A percentile compares a stretch with the other conserved stretches of the same genome.
phyloP scores from a whole-genome alignment of 2,329 filamentous ascomycete species.

The Capronia epimyces region DNA sequence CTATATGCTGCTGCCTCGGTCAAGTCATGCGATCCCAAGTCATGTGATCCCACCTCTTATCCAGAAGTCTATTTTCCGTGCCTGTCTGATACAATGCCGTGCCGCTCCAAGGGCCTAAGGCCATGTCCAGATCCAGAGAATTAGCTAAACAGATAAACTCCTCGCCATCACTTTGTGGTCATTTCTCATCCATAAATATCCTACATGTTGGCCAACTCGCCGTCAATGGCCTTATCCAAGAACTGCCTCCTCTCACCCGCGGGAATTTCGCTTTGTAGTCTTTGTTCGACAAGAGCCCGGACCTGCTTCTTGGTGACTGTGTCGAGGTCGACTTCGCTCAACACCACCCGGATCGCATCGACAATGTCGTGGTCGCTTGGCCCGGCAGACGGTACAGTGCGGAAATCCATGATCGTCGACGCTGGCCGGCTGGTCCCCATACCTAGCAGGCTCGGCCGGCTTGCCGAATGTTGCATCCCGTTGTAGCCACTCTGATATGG shows the following conservation, averaged over 20 bases:
- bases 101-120: too few relatives aligned
- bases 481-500: constrained; percentile 21
- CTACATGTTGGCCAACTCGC: constrained; percentile 88
- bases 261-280: constrained; percentile 76
- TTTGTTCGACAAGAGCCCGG: constrained; percentile 82
- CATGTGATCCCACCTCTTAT: too few relatives aligned
- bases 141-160: too few relatives aligned
- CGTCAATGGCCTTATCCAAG: constrained; percentile 88
- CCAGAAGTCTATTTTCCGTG: too few relatives aligned
- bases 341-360: constrained; percentile 74
- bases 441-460: constrained; percentile 41
- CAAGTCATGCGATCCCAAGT: too few relatives aligned
- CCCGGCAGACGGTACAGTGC: constrained; percentile 50
- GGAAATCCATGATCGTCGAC: constrained; percentile 55
- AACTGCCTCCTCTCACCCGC: constrained; percentile 79
- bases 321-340: constrained; percentile 86
- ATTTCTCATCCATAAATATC: neutral
- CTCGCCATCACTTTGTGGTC: too few relatives aligned
- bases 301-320: constrained; percentile 99
- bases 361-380: constrained; percentile 76
- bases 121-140: too few relatives aligned
- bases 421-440: constrained; percentile 46
- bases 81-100: too few relatives aligned
- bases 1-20: too few relatives aligned
- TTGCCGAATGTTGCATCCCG: constrained; percentile 35